Evolutionary conservation across 179 eudicot genomes (phyloP).

Genomic region (Vitellaria paradoxa): DNA sequence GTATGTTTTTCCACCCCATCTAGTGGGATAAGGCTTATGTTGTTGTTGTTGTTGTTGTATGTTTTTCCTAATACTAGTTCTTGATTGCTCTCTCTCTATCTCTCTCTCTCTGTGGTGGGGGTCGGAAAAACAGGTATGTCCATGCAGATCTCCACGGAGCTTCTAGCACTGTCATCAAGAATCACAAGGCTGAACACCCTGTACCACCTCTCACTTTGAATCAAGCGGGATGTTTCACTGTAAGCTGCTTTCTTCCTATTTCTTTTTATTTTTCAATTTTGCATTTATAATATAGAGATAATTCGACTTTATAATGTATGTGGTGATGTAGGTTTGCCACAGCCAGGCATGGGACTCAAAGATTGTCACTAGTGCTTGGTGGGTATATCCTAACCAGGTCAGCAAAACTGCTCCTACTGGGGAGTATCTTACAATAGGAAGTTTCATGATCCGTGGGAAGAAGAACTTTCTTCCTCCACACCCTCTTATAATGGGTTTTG

Average conservation of each 20-base stretch:
- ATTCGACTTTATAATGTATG: not conserved
- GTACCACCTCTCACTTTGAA: conserved; percentile 94
- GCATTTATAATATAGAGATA: not conserved
- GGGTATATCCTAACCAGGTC: conserved; percentile 99
- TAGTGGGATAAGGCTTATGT: too few relatives aligned
- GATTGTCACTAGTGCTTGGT: conserved; percentile 99
- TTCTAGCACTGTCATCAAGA: conserved; percentile 95
- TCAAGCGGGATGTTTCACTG: conserved; percentile 96
- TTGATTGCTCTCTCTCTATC: too few relatives aligned
- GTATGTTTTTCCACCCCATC: conserved; percentile 3
- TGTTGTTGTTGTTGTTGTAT: too few relatives aligned
- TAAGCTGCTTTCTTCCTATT: conserved; percentile 36
- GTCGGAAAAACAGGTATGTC: conserved; percentile 61
- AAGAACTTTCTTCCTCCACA: conserved; percentile 98
- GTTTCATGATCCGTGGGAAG: conserved; percentile 99
- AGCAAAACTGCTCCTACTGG: conserved; percentile 99
- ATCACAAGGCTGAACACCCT: conserved; percentile 83
- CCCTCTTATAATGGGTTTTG: conserved; percentile 95
- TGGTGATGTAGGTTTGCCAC: conserved; percentile 76
- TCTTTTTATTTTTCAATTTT: conserved; percentile 6
- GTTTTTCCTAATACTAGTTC: not conserved
- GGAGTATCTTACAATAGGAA: conserved; percentile 95
- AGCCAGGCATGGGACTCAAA: conserved; percentile 99
- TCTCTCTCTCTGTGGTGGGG: not conserved
- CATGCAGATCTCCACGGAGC: conserved; percentile 99